Conservation (phyloP, 2,329 filamentous ascomycete species). For the Ophiostoma ulmi region DNA sequence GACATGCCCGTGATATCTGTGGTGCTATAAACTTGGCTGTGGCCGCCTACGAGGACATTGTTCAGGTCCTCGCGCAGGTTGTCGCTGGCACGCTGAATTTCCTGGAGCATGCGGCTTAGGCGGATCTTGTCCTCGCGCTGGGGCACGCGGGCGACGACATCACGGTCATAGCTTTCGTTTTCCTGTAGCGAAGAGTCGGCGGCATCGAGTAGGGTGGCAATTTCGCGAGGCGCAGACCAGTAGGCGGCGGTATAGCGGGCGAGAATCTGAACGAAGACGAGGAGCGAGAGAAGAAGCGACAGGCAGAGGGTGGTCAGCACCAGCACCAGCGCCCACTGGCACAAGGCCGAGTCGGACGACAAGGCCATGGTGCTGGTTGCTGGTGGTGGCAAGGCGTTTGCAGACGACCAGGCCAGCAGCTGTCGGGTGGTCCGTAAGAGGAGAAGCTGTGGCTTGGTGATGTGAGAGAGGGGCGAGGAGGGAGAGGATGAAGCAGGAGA, state of each 20-base stretch:
- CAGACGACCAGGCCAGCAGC: neutral
- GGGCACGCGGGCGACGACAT: constrained; percentile 53
- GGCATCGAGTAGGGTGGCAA: constrained; percentile 53
- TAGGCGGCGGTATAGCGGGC: constrained; percentile 53
- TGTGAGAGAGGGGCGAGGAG: neutral
- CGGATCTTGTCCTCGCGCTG: constrained; percentile 59
- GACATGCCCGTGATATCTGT: neutral
- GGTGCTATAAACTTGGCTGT: constrained; percentile 27
- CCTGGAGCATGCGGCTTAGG: constrained; percentile 52
- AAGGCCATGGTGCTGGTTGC: constrained; percentile 34
- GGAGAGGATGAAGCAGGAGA: constrained; percentile 2
- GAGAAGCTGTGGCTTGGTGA: constrained; percentile 4
- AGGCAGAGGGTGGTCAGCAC: constrained; percentile 54
- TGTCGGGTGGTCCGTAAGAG: neutral
- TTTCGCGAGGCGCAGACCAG: constrained; percentile 53
- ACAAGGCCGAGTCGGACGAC: constrained; percentile 48
- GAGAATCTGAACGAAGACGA: constrained; percentile 49
- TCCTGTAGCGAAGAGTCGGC: constrained; percentile 59
- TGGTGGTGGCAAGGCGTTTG: constrained; percentile 6
- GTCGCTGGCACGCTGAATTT: constrained; percentile 57
- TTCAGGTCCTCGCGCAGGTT: constrained; percentile 58
- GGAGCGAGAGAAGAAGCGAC: constrained; percentile 50
- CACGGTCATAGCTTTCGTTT: constrained; percentile 59
- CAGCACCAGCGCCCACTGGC: constrained; percentile 55
- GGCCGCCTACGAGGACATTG: constrained; percentile 43